Evolutionary conservation across 139 green algal species (phyloP).

Genomic region (Astrephomene gubernaculifera): DNA sequence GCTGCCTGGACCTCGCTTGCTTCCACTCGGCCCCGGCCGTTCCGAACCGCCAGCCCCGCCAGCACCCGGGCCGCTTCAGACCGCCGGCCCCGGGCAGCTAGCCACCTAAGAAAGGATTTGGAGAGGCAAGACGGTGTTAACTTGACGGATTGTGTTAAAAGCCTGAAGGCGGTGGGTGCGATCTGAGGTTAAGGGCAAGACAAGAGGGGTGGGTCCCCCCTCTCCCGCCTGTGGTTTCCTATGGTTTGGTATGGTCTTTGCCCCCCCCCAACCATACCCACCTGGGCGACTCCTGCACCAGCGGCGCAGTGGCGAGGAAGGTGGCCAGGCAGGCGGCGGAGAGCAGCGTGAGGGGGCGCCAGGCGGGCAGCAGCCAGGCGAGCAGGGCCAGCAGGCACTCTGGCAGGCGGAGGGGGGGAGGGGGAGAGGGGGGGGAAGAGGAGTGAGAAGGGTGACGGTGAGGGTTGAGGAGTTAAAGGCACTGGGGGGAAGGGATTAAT

Average conservation of each 20-base stretch:
- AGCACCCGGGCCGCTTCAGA: not conserved
- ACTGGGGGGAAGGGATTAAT: not conserved
- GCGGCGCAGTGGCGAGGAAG: not conserved
- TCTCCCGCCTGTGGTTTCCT: too few relatives aligned
- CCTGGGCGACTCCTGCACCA: slow-evolving; percentile 26
- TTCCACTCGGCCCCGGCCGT: not conserved
- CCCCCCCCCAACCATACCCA: too few relatives aligned
- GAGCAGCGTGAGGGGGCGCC: slow-evolving; percentile 10
- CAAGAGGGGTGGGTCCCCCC: too few relatives aligned
- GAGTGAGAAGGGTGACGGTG: not conserved
- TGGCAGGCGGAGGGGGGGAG: not conserved
- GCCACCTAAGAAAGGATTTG: too few relatives aligned
- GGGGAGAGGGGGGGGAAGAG: not conserved
- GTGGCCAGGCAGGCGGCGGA: not conserved
- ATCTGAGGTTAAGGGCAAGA: too few relatives aligned
- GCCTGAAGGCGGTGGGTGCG: too few relatives aligned
- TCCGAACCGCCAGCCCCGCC: not conserved
- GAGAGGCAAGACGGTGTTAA: too few relatives aligned
- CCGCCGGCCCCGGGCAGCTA: slow-evolving; percentile 13
- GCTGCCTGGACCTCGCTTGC: not conserved
- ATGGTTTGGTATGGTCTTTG: too few relatives aligned
- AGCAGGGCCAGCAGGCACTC: slow-evolving; percentile 29
- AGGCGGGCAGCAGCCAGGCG: not conserved
- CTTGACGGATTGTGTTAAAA: too few relatives aligned
- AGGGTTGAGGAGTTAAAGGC: not conserved